Base-by-base conservation (phyloP, 371 early-diverging fungal genomes). In the Mortierella sp. region DNA sequence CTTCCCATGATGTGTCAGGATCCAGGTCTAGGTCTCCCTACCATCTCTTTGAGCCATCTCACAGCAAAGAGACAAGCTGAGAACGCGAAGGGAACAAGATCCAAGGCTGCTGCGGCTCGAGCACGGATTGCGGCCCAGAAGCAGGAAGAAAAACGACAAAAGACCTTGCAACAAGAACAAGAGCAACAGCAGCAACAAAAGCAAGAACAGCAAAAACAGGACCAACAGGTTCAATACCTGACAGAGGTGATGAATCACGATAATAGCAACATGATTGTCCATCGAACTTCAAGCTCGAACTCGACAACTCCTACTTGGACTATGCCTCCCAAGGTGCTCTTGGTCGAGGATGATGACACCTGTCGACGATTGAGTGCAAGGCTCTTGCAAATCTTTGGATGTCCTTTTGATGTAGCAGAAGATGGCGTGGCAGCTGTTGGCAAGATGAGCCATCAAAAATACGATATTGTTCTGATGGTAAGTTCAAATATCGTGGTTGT, bases 401-500 rank as follows among this genome's bases (percentile, higher is more conserved):
- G 91, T 69, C 72, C 84, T 0, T 85, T 89, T 63, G 92, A 91
- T 68, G 73, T 89, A n/a, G 93, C 90, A 15, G 84, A 80, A 21
- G 92, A 93, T 72, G 93, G 93, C 5, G 70, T 88, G 14, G 88
- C 84, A 57, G 93, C 93, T 7, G 82, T 93, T 6, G 81, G 85
- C 52, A 85, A 85, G 37, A 82, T 87, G 83, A 83, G 84, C 18
- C 19, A 80, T 5, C 83, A 84, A 21, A 88, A 88, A 66, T 91
- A 91, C 65, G 93, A 93, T 70, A 75, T 93, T 30, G 90, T 93
- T n/a, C 80, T 92, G 5, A 91, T 92, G 93, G 90, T 88, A 85
- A 68, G 25, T 4, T 19, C 16, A 16, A n/a, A n/a, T n/a, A n/a
- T n/a, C n/a, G n/a, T n/a, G n/a, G n/a, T n/a, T n/a, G n/a, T n/a